phyloP scores from a whole-genome alignment of 2,329 filamentous ascomycete genomes.

The Fusarium sp. region DNA sequence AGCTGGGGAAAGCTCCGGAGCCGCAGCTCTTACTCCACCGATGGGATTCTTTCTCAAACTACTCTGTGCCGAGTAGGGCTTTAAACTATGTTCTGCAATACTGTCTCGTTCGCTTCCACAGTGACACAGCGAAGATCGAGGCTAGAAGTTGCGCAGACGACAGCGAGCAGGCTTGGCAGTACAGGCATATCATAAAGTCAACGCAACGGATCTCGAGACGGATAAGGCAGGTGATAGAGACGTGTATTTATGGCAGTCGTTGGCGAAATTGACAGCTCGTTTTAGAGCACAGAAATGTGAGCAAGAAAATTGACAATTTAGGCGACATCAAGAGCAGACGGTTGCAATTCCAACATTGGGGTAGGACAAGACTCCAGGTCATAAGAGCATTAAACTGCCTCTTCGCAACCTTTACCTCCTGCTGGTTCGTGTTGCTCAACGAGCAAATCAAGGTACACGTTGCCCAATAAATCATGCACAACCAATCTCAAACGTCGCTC shows the following conservation, averaged over 20 bases:
- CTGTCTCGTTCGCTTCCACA: neutral
- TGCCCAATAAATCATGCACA: neutral
- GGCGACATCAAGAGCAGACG: constrained; percentile 3
- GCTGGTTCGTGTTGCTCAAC: neutral
- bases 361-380: constrained; percentile 7
- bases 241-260: constrained; percentile 18
- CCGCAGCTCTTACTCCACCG: constrained; percentile 27
- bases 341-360: constrained; percentile 2
- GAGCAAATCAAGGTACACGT: neutral
- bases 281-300: constrained; percentile 3
- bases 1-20: constrained; percentile 35
- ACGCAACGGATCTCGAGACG: constrained; percentile 21
- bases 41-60: neutral
- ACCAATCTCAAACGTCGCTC: neutral
- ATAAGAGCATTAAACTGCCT: neutral
- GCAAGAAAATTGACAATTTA: neutral
- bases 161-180: constrained; percentile 11
- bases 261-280: constrained; percentile 26
- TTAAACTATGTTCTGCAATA: neutral
- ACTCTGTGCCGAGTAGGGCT: neutral
- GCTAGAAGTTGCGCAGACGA: neutral
- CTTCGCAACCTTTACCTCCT: neutral
- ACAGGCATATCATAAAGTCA: constrained; percentile 13
- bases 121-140: neutral
- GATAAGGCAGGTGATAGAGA: constrained; percentile 22